These are phyloP conservation scores for Eucalyptus sp. DNA, from an alignment of 345 rosid species.

Conservation along the genomic window DNA sequence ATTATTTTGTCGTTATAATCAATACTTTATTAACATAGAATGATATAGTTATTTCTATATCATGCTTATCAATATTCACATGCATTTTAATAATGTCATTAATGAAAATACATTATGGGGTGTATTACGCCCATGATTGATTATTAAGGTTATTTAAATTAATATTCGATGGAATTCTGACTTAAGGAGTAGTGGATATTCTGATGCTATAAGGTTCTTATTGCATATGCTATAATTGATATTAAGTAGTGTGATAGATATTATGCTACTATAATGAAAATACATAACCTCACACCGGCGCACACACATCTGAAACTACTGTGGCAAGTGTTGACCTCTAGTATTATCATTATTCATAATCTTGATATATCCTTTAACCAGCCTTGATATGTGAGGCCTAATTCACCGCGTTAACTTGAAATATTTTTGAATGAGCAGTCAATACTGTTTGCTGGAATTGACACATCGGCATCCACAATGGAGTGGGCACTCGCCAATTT, in stretches of 20 bases:
- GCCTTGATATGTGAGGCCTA: neutral
- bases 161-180: neutral
- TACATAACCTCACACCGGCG: neutral
- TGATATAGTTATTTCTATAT: neutral
- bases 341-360: neutral
- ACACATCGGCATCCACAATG: slow-evolving; percentile 32
- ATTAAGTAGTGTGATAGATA: neutral
- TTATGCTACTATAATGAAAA: neutral
- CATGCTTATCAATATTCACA: neutral
- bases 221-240: neutral
- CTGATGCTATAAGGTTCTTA: neutral
- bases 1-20: neutral
- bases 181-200: neutral
- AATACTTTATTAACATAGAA: neutral
- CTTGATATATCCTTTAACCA: neutral
- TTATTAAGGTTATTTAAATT: neutral
- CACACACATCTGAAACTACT: neutral
- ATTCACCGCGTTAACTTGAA: neutral
- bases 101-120: neutral
- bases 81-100: neutral
- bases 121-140: neutral
- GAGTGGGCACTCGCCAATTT: slow-evolving; percentile 45
- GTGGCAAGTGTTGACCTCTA: neutral
- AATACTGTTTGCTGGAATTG: slow-evolving; percentile 23
- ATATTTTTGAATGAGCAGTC: neutral